Percentiles rank a stretch among this genome's conserved stretches.
These are phyloP conservation scores for Arabidopsis hybrid DNA, from an alignment of 441 rosid genomes.

Conservation along the genomic window DNA sequence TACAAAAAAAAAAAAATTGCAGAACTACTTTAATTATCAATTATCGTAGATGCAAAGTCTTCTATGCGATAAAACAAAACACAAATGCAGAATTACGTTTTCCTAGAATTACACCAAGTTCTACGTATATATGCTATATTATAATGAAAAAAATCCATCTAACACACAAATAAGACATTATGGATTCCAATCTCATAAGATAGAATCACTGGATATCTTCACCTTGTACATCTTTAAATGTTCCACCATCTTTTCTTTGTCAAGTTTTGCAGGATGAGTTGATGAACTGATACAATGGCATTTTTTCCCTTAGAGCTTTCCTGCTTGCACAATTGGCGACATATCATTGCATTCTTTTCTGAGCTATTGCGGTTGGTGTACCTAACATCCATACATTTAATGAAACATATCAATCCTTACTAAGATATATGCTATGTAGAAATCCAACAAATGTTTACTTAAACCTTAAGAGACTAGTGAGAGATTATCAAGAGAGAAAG, in stretches of 20 bases:
- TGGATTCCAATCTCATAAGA: neutral
- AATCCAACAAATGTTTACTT: neutral
- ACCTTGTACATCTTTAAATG: neutral
- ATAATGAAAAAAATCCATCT: slow-evolving; percentile 1
- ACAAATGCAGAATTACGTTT: neutral
- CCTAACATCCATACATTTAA: slow-evolving; percentile 3
- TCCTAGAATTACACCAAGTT: neutral
- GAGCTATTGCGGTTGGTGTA: slow-evolving; percentile 11
- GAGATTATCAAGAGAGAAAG: neutral
- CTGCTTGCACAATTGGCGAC: slow-evolving; percentile 19
- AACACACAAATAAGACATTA: neutral
- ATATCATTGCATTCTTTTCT: slow-evolving; percentile 15
- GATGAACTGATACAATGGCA: slow-evolving; percentile 26
- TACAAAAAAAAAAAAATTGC: too few relatives aligned
- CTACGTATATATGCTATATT: neutral
- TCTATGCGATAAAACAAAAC: neutral
- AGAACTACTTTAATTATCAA: too few relatives aligned
- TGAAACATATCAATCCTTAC: neutral
- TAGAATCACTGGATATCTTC: slow-evolving; percentile 3
- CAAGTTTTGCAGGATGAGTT: neutral
- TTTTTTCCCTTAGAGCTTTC: slow-evolving; percentile 8
- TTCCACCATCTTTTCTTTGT: neutral
- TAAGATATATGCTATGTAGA: neutral
- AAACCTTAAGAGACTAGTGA: too few relatives aligned
- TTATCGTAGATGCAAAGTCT: neutral